Evolutionary conservation across 257 asterid species (phyloP).

Genomic region (Forsythia suspensa): DNA sequence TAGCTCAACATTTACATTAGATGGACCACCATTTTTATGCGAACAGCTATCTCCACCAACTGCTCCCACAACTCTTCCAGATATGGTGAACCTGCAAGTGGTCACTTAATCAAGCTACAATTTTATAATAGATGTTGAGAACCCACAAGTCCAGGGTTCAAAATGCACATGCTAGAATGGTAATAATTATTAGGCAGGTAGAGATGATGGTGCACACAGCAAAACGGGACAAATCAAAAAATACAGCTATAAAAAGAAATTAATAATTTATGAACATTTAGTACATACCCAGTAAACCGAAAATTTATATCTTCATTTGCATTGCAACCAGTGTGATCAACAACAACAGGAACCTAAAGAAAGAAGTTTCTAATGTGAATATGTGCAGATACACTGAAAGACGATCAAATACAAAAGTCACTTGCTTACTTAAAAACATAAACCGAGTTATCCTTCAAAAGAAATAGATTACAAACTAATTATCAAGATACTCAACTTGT

Average conservation of each 20-base stretch:
- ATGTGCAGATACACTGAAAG: slow-evolving; percentile 13
- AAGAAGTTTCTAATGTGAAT: slow-evolving; percentile 20
- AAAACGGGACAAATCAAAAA: not conserved
- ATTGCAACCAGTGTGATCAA: slow-evolving; percentile 88
- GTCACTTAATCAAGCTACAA: slow-evolving; percentile 28
- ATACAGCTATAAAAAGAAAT: slow-evolving; percentile 5
- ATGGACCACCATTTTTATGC: slow-evolving; percentile 72
- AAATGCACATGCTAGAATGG: not conserved
- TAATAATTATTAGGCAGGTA: not conserved
- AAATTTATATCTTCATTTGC: slow-evolving; percentile 91
- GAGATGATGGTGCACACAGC: not conserved
- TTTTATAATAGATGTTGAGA: slow-evolving; percentile 20
- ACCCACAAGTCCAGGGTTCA: slow-evolving; percentile 19
- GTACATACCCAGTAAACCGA: slow-evolving; percentile 81
- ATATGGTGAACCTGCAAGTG: slow-evolving; percentile 66
- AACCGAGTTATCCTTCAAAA: slow-evolving; percentile 4
- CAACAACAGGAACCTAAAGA: slow-evolving; percentile 74
- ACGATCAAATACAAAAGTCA: slow-evolving; percentile 9
- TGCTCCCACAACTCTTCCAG: slow-evolving; percentile 84
- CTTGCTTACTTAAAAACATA: slow-evolving; percentile 5
- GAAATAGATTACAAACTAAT: slow-evolving; percentile 3
- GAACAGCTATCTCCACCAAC: slow-evolving; percentile 80
- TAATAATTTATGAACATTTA: slow-evolving; percentile 8
- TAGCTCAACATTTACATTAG: slow-evolving; percentile 76
- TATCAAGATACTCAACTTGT: slow-evolving; percentile 69